phyloP scores from a whole-genome alignment of 768 basidiomycete species.

The Serendipita sp. region DNA sequence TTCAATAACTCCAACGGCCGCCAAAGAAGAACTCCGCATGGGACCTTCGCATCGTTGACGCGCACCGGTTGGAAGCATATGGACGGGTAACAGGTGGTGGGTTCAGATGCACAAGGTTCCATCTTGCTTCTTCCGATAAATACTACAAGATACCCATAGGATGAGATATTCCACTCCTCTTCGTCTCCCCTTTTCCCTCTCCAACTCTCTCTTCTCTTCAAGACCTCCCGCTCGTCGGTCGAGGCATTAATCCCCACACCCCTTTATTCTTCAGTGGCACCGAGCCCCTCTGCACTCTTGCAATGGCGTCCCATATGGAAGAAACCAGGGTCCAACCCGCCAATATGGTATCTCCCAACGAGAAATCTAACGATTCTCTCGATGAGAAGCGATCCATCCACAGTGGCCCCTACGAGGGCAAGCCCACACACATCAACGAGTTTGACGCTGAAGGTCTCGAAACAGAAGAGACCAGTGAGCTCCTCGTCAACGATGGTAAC shows the following conservation, averaged over 20 bases:
- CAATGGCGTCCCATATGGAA: conserved; percentile 1
- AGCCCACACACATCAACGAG: not conserved
- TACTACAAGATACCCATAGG: not conserved
- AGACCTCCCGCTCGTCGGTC: not conserved
- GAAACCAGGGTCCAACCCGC: not conserved
- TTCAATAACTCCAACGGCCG: not conserved
- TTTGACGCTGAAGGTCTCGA: not conserved
- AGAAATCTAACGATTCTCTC: not conserved
- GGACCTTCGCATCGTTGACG: not conserved
- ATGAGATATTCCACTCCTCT: not conserved
- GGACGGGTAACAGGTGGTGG: too few relatives aligned
- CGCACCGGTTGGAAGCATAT: too few relatives aligned
- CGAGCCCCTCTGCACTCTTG: not conserved
- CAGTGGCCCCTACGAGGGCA: not conserved
- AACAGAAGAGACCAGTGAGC: not conserved
- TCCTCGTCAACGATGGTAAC: conserved; percentile 8
- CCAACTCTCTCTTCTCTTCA: not conserved
- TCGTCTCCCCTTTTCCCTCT: not conserved
- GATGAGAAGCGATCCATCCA: not conserved
- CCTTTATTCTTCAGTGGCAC: not conserved
- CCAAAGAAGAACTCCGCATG: not conserved
- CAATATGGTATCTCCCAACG: not conserved
- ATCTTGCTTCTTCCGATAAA: too few relatives aligned
- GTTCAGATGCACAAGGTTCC: too few relatives aligned
- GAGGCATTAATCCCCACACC: not conserved